Evolutionary conservation across 1,284 basidiomycete species (phyloP).

Genomic region (Cutaneotrichosporon cavernicola): DNA sequence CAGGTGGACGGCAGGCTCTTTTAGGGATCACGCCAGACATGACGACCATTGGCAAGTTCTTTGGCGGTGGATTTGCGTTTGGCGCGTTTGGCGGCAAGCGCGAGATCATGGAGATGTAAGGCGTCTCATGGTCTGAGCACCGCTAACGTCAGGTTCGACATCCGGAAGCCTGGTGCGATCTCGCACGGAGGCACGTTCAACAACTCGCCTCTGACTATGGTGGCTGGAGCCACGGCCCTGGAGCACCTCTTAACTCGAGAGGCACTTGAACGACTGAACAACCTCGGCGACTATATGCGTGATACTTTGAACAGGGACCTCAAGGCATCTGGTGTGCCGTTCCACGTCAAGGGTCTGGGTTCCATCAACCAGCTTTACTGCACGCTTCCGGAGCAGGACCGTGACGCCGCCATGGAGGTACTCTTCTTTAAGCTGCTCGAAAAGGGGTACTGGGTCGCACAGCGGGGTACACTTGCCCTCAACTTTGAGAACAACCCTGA

Average conservation of each 20-base stretch:
- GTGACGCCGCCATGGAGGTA: slow-evolving; percentile 18
- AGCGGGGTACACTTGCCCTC: slow-evolving; percentile 27
- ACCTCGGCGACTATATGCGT: slow-evolving; percentile 30
- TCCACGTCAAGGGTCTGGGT: slow-evolving; percentile 33
- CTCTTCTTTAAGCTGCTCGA: slow-evolving; percentile 30
- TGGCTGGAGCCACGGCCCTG: slow-evolving; percentile 30
- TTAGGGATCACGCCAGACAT: slow-evolving; percentile 36
- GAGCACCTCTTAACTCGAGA: slow-evolving; percentile 27
- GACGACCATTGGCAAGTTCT: slow-evolving; percentile 39
- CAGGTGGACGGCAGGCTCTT: slow-evolving; percentile 31
- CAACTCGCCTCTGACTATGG: slow-evolving; percentile 39
- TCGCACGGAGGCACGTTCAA: slow-evolving; percentile 39
- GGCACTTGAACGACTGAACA: slow-evolving; percentile 27
- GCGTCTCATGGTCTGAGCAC: slow-evolving; percentile 4
- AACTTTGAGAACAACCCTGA: slow-evolving; percentile 12
- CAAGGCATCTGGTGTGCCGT: background rate
- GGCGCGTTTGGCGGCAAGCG: slow-evolving; percentile 37
- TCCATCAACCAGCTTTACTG: slow-evolving; percentile 38
- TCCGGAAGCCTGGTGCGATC: slow-evolving; percentile 21
- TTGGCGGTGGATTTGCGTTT: slow-evolving; percentile 41
- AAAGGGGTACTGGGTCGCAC: slow-evolving; percentile 29
- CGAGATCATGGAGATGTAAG: slow-evolving; percentile 36
- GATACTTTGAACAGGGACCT: slow-evolving; percentile 22
- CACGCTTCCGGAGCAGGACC: slow-evolving; percentile 13
- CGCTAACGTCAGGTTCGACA: slow-evolving; percentile 30